Base-by-base conservation (phyloP, 441 rosid species). In the Breynia disticha region DNA sequence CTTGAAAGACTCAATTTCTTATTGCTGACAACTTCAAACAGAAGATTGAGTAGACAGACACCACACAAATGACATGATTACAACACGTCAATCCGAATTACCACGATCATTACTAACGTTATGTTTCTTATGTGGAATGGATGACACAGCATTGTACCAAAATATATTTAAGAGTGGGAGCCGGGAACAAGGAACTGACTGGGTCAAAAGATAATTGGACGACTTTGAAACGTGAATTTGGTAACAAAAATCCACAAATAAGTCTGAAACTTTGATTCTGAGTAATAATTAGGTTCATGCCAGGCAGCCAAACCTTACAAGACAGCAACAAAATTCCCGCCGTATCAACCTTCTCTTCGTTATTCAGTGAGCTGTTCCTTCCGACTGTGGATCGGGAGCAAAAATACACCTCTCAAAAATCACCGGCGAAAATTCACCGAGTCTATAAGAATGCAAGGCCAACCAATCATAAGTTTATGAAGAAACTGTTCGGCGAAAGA, bases 281-380 rank as follows among this genome's bases (percentile, higher is more conserved):
- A 38, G 7, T 19, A 19, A 51, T n/a, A 48, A 21, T 16, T 16
- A 24, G 54, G 46, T 60, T 37, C 48, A 44, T 12, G 56, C 61
- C 46, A 38, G 48, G 16, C 43, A 38, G 32, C 54, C 35, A 53
- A 19, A 44, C 43, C 54, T 16, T 45, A 63, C 48, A 59, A 41
- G 52, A 45, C 16, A 50, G 58, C 53, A 61, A 50, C 46, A 63
- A 52, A 73, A 64, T 13, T 63, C 55, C 64, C 14, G 20, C 21
- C 54, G 17, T 10, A 46, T 43, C 57, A 49, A 24, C 19, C 46
- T 50, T 16, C 57, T 46, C 63, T 52, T 35, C 17, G 48, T 72
- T 72, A 77, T 72, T 77, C 55, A 58, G 50, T 12, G 17, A 38
- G 60, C 46, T 45, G 19, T 16, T 65, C 64, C 73, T 57, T 39